Conservation (phyloP, 2,329 filamentous ascomycete genomes). For the Verticillium nonalfalfae region DNA sequence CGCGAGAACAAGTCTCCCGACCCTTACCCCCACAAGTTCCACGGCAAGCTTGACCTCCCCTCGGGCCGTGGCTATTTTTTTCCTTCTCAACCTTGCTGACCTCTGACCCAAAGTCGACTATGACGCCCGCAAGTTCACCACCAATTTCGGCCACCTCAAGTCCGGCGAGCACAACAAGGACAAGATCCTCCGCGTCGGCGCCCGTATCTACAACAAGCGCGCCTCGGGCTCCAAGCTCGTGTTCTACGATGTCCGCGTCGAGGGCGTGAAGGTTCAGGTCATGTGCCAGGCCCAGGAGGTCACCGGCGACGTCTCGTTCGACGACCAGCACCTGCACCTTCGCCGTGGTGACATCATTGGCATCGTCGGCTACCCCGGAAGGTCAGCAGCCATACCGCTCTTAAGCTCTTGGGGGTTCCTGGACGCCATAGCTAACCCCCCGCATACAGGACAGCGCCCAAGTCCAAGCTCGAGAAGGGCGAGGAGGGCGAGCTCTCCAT, state of each 20-base stretch:
- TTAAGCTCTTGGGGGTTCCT: too few relatives aligned
- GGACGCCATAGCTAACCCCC: neutral
- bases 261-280: constrained; percentile 71
- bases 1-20: constrained; percentile 68
- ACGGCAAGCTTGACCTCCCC: constrained; percentile 12
- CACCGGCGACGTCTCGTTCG: constrained; percentile 64
- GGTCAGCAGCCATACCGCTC: constrained; percentile 4
- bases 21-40: constrained; percentile 78
- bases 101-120: constrained; percentile 66
- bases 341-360: constrained; percentile 91
- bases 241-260: constrained; percentile 77
- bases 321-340: constrained; percentile 82
- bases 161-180: constrained; percentile 79
- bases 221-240: constrained; percentile 75
- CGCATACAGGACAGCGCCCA: constrained; percentile 64
- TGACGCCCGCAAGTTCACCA: constrained; percentile 72
- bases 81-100: constrained; percentile 11
- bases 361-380: constrained; percentile 72
- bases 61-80: neutral
- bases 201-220: constrained; percentile 85
- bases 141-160: constrained; percentile 74
- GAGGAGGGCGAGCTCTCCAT: constrained; percentile 89
- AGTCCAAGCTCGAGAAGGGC: constrained; percentile 73
- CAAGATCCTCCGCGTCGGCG: constrained; percentile 69
- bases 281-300: constrained; percentile 85